These are phyloP conservation scores for Malassezia yamatoensis DNA, from an alignment of 1,284 basidiomycete genomes.

Conservation along the genomic window DNA sequence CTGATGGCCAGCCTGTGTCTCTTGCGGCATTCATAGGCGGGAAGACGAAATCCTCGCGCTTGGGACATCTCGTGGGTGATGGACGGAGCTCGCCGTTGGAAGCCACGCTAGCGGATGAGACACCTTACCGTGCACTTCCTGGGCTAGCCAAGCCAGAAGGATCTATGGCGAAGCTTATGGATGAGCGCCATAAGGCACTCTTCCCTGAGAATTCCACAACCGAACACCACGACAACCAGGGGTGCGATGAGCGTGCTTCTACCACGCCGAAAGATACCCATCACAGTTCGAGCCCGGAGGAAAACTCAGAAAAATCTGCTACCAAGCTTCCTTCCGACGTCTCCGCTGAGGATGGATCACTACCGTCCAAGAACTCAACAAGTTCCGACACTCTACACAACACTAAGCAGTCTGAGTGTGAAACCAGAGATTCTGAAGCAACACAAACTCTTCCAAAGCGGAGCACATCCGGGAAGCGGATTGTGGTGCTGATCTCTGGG, in stretches of 20 bases:
- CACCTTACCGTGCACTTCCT: slow-evolving; percentile 23
- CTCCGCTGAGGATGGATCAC: no score
- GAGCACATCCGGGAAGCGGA: slow-evolving; percentile 25
- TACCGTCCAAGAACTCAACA: not conserved
- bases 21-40: slow-evolving; percentile 46
- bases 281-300: not conserved
- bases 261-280: not conserved
- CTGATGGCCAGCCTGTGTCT: slow-evolving; percentile 29
- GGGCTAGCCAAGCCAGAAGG: slow-evolving; percentile 25
- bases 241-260: not conserved
- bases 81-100: slow-evolving; percentile 38
- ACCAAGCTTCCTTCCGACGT: not conserved
- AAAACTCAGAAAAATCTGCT: not conserved
- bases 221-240: not conserved
- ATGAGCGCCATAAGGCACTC: slow-evolving; percentile 22
- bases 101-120: slow-evolving; percentile 30
- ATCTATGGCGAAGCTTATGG: slow-evolving; percentile 37
- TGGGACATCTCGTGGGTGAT: slow-evolving; percentile 40
- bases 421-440: not conserved
- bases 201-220: slow-evolving; percentile 9
- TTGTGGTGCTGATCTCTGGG: slow-evolving; percentile 44
- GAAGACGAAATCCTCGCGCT: slow-evolving; percentile 35
- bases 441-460: not conserved
- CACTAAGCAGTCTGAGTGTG: not conserved
- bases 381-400: no score